A percentile compares a stretch with the other conserved stretches of the same genome.
phyloP scores from a whole-genome alignment of 441 rosid genomes.

The Metrosideros polymorpha region DNA sequence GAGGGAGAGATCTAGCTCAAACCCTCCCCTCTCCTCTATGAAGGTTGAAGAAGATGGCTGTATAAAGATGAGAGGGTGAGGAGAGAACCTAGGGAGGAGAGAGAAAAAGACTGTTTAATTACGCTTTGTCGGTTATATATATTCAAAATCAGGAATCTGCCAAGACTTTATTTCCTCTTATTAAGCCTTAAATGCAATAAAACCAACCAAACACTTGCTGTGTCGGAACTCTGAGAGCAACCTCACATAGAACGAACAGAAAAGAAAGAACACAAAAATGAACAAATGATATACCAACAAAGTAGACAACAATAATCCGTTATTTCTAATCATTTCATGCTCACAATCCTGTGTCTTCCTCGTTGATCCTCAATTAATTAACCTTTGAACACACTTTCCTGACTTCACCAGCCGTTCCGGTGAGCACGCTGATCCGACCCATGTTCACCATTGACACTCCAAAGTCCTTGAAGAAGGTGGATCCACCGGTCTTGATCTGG shows the following conservation, averaged over 20 bases:
- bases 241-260: neutral
- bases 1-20: too few relatives aligned
- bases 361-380: conserved; percentile 12
- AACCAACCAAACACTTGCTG: neutral
- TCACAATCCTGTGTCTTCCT: neutral
- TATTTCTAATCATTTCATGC: neutral
- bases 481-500: conserved; percentile 11
- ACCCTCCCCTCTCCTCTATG: too few relatives aligned
- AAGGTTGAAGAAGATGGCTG: too few relatives aligned
- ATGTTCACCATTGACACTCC: conserved; percentile 50
- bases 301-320: neutral
- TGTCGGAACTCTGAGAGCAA: neutral
- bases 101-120: too few relatives aligned
- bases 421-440: conserved; percentile 52
- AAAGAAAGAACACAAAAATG: neutral
- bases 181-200: neutral
- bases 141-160: neutral
- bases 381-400: conserved; percentile 37
- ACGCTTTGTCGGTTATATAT: too few relatives aligned
- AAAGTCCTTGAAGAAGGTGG: conserved; percentile 46
- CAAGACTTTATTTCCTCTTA: neutral
- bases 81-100: too few relatives aligned
- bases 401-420: conserved; percentile 40
- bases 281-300: neutral
- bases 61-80: too few relatives aligned